These are phyloP conservation scores for Boletellus sp. DNA, from an alignment of 1,284 basidiomycete species.

Conservation along the genomic window DNA sequence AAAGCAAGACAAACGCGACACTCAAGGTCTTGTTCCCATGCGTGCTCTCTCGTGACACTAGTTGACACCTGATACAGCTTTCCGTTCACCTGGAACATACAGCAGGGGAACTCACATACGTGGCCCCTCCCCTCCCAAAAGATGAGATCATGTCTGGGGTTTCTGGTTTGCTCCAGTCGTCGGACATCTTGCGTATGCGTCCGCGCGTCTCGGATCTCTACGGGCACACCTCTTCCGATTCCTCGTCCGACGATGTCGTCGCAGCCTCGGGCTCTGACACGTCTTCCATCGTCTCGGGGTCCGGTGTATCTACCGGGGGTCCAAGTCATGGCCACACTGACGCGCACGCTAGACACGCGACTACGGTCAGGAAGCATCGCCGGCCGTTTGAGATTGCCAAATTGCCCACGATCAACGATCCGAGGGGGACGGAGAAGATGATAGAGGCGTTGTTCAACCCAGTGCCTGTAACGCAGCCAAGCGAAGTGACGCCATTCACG, in stretches of 20 bases:
- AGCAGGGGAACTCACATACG: conserved; percentile 56
- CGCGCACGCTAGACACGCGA: not conserved
- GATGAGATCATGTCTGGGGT: conserved; percentile 70
- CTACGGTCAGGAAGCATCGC: conserved; percentile 19
- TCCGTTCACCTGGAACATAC: conserved; percentile 59
- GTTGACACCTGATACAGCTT: conserved; percentile 41
- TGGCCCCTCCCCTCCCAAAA: conserved; percentile 63
- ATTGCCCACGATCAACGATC: conserved; percentile 51
- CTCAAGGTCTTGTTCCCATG: conserved; percentile 47
- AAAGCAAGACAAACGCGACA: conserved; percentile 78
- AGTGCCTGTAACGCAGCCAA: conserved; percentile 42
- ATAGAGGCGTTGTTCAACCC: conserved; percentile 80
- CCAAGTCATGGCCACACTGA: not conserved
- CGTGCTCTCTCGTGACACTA: not conserved
- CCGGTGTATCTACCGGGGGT: conserved; percentile 2
- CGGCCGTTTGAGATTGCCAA: conserved; percentile 43
- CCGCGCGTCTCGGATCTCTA: conserved; percentile 51
- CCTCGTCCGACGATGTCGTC: conserved; percentile 34
- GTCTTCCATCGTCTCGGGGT: conserved; percentile 24
- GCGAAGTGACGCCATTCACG: conserved; percentile 58
- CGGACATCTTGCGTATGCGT: conserved; percentile 49
- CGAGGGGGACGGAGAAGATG: conserved; percentile 61
- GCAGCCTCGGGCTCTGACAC: conserved; percentile 18
- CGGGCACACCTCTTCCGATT: conserved; percentile 30
- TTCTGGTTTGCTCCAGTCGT: conserved; percentile 53